These are phyloP conservation scores for Byssoonygena ceratinophila DNA, from an alignment of 2,329 filamentous ascomycete species.

Conservation along the genomic window DNA sequence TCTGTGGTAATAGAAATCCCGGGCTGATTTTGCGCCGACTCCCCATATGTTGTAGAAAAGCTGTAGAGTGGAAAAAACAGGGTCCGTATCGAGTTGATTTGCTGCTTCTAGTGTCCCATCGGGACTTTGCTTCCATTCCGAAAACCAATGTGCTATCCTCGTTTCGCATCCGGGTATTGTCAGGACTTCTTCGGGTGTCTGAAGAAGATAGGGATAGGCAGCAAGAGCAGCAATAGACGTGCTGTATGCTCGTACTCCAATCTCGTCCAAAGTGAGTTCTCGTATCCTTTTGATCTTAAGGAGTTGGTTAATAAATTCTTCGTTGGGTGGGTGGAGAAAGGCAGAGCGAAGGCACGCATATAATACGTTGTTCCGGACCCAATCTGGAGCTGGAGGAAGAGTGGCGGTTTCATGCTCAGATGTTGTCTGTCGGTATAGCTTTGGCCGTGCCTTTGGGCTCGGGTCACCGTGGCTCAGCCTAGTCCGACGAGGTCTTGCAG, in stretches of 20 bases:
- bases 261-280: slow-evolving; percentile 60
- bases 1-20: slow-evolving; percentile 65
- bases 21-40: slow-evolving; percentile 71
- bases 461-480: slow-evolving; percentile 15
- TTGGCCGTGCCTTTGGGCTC: slow-evolving; percentile 26
- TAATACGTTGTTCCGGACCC: slow-evolving; percentile 50
- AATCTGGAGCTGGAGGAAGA: slow-evolving; percentile 59
- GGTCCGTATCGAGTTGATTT: slow-evolving; percentile 52
- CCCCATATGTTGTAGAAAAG: slow-evolving; percentile 82
- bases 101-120: slow-evolving; percentile 54
- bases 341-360: slow-evolving; percentile 78
- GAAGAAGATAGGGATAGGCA: slow-evolving; percentile 60
- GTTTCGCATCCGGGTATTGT: slow-evolving; percentile 66
- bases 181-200: slow-evolving; percentile 35
- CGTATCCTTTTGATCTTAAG: slow-evolving; percentile 63
- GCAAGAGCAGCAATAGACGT: slow-evolving; percentile 73
- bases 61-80: slow-evolving; percentile 53
- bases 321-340: slow-evolving; percentile 59
- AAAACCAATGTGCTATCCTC: slow-evolving; percentile 68
- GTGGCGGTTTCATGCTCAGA: slow-evolving; percentile 58
- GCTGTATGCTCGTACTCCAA: slow-evolving; percentile 77
- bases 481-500: slow-evolving; percentile 4
- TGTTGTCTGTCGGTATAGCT: slow-evolving; percentile 59
- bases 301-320: slow-evolving; percentile 61
- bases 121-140: slow-evolving; percentile 55